Evolutionary conservation across 202 grass and related monocot species (phyloP).

Genomic region (Setaria italica): DNA sequence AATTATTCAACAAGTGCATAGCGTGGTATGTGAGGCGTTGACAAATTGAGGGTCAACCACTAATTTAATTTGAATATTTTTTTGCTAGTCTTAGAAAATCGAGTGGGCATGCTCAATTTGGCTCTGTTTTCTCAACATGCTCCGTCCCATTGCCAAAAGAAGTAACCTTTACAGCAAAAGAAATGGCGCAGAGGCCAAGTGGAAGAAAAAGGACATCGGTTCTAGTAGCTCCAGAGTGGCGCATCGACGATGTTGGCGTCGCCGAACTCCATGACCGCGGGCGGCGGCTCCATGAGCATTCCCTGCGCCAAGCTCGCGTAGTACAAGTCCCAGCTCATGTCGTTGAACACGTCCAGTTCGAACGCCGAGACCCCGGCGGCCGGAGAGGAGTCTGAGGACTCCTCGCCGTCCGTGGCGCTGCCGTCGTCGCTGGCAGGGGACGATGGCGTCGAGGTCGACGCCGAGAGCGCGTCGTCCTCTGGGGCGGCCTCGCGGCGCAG

Average conservation of each 20-base stretch:
- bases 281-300: conserved; percentile 68
- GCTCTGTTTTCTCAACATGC: neutral
- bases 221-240: conserved; percentile 53
- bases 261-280: neutral
- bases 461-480: neutral
- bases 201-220: neutral
- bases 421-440: conserved; percentile 8
- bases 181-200: neutral
- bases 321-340: conserved; percentile 74
- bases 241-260: conserved; percentile 31
- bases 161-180: conserved; percentile 12
- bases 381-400: neutral
- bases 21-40: neutral
- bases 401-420: neutral
- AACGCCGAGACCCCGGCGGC: conserved; percentile 11
- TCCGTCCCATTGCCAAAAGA: conserved; percentile 26
- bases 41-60: neutral
- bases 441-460: neutral
- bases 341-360: conserved; percentile 46
- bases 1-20: neutral
- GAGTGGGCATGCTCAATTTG: neutral
- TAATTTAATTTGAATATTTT: neutral
- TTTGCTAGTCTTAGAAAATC: neutral
- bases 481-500: neutral
- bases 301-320: conserved; percentile 76